A percentile compares a stretch with the other conserved stretches of the same genome.
These are phyloP conservation scores for Arctium minus DNA, from an alignment of 129 eudicot species.

Conservation along the genomic window DNA sequence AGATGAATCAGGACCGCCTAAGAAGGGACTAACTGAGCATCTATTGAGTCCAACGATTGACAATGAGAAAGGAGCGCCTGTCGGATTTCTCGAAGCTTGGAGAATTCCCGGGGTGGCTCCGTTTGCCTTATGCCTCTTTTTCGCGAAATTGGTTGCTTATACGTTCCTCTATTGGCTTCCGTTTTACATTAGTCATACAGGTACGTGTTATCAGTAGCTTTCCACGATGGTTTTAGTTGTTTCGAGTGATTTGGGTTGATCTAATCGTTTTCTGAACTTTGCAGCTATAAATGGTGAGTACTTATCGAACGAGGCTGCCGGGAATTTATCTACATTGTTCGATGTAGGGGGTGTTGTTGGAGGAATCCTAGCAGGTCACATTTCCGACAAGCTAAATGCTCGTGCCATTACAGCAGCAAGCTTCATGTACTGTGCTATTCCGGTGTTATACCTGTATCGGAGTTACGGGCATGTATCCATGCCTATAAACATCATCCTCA, in stretches of 20 bases:
- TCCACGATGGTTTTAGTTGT: background rate
- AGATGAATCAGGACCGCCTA: slow-evolving; percentile 36
- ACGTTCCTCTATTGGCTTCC: slow-evolving; percentile 99
- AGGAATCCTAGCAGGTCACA: slow-evolving; percentile 85
- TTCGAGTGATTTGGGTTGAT: background rate
- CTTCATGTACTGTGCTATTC: slow-evolving; percentile 85
- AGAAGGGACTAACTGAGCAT: slow-evolving; percentile 45
- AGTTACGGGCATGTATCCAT: slow-evolving; percentile 70
- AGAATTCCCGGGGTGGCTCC: slow-evolving; percentile 94
- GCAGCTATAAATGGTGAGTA: slow-evolving; percentile 85
- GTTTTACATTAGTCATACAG: slow-evolving; percentile 92
- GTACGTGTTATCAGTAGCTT: slow-evolving; percentile 26
- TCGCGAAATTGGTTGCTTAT: slow-evolving; percentile 92
- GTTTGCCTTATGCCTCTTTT: slow-evolving; percentile 89
- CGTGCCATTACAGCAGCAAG: slow-evolving; percentile 95
- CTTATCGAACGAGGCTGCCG: slow-evolving; percentile 69
- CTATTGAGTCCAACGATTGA: slow-evolving; percentile 32
- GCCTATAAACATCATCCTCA: slow-evolving; percentile 55
- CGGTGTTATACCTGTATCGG: slow-evolving; percentile 75
- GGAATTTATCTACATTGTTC: slow-evolving; percentile 80
- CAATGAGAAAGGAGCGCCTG: slow-evolving; percentile 40
- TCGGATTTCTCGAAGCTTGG: slow-evolving; percentile 91
- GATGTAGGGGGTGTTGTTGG: slow-evolving; percentile 97
- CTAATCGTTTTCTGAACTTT: slow-evolving; percentile 16
- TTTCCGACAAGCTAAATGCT: slow-evolving; percentile 79